Evolutionary conservation across 257 asterid genomes (phyloP), one percentile per base, ranked within the genome.

Genomic region (Buddleja alternifolia): DNA sequence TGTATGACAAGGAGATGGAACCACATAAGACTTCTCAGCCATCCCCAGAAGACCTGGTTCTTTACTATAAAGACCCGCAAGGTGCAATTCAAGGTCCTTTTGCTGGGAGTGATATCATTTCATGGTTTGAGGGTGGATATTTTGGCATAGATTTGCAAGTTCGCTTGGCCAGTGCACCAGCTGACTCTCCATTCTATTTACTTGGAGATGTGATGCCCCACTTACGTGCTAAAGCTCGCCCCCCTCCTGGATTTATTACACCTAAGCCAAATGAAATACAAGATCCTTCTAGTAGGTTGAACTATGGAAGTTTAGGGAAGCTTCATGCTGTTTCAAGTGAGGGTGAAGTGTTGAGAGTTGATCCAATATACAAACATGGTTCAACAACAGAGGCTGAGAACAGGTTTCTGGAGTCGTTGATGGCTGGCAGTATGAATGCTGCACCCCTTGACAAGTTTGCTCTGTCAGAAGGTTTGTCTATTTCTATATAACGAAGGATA

Each of bases 201-300:
- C 90, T 86, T 54, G 93, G 93, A 24, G 88, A 86, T 77, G 83
- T 82, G 64, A 84, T 86, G 93, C 93, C 93, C 41, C 93, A 84
- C 71, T 73, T 86, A 59, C 82, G 88, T 41, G 83, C 93, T 68
- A 86, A 86, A 73, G 85, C 79, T 65, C 73, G 82, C 10, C 86
- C 93, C 37, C 93, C 93, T 39, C 93, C 90, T 72, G 93, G 93
- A 58, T 86, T 86, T 80, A 81, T 72, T 60, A 67, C 85, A 16
- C 70, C 85, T 39, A 86, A 86, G 78, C 83, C 81, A 8, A 84
- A 67, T 39, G 83, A 83, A 71, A 50, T 69, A 57, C 40, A 68
- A 39, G 90, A 84, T 69, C 69, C 77, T 61, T 69, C 83, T n/a
- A 71, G 64, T 65, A 70, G 81, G 59, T 60, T 62, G 48, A 82